Conservation (phyloP, 352 stramenopile genomes). For the Phytophthora constricta region DNA sequence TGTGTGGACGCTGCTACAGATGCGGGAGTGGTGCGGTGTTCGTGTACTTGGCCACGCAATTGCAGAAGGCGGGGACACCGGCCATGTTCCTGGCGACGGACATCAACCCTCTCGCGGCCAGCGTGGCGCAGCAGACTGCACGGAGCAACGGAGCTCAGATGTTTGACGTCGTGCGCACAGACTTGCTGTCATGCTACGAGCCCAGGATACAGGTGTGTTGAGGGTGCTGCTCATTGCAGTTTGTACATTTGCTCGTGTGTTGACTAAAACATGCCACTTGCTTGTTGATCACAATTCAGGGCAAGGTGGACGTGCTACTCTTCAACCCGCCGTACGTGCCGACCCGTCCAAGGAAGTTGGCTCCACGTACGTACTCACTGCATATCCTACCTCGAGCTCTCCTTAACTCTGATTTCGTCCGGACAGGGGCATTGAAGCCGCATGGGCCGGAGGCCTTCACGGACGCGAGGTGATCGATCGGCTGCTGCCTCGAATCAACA, state of each 20-base stretch:
- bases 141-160: constrained; percentile 75
- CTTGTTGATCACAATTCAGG: constrained; percentile 23
- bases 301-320: constrained; percentile 93
- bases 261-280: not conserved
- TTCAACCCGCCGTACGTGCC: constrained; percentile 99
- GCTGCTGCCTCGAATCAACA: constrained; percentile 92
- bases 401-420: not conserved
- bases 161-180: constrained; percentile 86
- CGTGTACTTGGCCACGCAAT: constrained; percentile 81
- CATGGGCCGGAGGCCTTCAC: constrained; percentile 95
- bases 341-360: constrained; percentile 96
- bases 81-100: constrained; percentile 89
- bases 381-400: not conserved
- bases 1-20: constrained; percentile 23
- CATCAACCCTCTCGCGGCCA: constrained; percentile 92
- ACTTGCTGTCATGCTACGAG: constrained; percentile 80
- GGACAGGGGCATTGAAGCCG: constrained; percentile 93
- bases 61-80: constrained; percentile 63
- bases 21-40: constrained; percentile 73
- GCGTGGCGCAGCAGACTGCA: constrained; percentile 85
- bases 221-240: not conserved
- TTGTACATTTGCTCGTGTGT: no score
- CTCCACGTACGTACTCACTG: constrained; percentile 72
- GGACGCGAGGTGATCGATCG: constrained; percentile 96
- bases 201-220: constrained; percentile 52